Percentiles rank a stretch among this genome's conserved stretches.
phyloP scores from a whole-genome alignment of 306 rosid genomes.

The Medicago lupulina region DNA sequence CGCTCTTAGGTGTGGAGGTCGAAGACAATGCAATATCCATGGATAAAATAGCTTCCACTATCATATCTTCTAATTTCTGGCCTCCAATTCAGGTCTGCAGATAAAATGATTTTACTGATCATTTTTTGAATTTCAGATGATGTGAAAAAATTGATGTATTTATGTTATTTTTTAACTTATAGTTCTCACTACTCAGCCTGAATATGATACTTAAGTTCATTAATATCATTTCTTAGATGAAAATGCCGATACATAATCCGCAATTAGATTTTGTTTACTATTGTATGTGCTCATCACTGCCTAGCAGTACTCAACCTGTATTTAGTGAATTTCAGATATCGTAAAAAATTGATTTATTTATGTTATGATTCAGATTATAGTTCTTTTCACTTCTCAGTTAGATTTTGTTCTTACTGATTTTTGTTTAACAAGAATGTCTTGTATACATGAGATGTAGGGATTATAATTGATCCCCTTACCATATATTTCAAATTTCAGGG shows the following conservation, averaged over 20 bases:
- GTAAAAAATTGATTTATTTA: no score
- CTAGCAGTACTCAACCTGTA: conserved; percentile 2
- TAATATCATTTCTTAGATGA: conserved; percentile 12
- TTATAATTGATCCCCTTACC: conserved; percentile 5
- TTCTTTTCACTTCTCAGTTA: neutral
- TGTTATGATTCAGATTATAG: no score
- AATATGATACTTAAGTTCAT: conserved; percentile 16
- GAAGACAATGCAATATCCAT: neutral
- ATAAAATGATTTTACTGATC: neutral
- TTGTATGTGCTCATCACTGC: neutral
- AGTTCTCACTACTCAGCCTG: neutral
- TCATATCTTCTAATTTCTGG: neutral
- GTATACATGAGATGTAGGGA: conserved; percentile 17
- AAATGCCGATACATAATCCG: conserved; percentile 10
- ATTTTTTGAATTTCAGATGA: neutral
- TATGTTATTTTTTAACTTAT: neutral
- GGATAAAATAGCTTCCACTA: neutral
- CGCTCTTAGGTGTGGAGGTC: neutral
- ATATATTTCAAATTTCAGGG: conserved; percentile 19
- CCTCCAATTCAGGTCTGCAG: neutral
- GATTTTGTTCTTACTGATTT: neutral
- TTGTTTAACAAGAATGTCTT: conserved; percentile 33
- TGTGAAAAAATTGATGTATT: neutral
- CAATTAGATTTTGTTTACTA: neutral
- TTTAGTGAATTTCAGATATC: neutral